Evolutionary conservation across 2,329 filamentous ascomycete genomes (phyloP), one percentile per base, ranked within the genome.

Genomic region (Claviceps sp.): DNA sequence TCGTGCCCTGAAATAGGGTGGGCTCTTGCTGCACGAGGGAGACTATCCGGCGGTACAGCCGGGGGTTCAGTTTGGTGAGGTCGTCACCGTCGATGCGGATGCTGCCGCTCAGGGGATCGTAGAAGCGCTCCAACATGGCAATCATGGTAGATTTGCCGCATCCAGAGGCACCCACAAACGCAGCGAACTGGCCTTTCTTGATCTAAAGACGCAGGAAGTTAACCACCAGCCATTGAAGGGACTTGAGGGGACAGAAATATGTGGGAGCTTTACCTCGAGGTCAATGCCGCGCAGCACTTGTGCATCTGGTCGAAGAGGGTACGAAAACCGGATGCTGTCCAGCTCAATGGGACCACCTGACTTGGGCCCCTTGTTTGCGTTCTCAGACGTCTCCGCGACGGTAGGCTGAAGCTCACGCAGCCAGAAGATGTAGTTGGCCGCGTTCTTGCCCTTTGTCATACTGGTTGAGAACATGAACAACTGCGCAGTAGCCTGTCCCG

Each of bases 1-100:
- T 85, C 0, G 84, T 84, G 24, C 87, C 87, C 3, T 84, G 88
- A 67, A 90, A 89, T 2, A 98, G 76, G 2, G 74, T 74, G 0
- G 77, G 76, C 52, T 81, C 77, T 60, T 82, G 78, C 54, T 78
- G 73, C 2, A 82, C 78, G 4, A 81, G 69, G 2, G 76, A 71
- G 13, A 82, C 70, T 38, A 73, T 65, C 3, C 68, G 66, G 44
- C 78, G 71, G 65, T 77, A 79, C 57, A 73, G 71, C 26, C 72
- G 70, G 1, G 75, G 63, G 55, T 75, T 71, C 26, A 76, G 59
- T 2, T 65, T 61, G 19, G 60, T 56, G 0, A 74, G 60, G 42
- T 74, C 62, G 22, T 71, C 64, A n/a, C 62, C 64, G 48, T 72
- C 74, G 17, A 81, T 65, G 11, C 58, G 60, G 40, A 82, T 74